Evolutionary conservation across 2,329 filamentous ascomycete species (phyloP), one percentile per base, ranked within the genome.

Genomic region (Alternaria ethzedia): DNA sequence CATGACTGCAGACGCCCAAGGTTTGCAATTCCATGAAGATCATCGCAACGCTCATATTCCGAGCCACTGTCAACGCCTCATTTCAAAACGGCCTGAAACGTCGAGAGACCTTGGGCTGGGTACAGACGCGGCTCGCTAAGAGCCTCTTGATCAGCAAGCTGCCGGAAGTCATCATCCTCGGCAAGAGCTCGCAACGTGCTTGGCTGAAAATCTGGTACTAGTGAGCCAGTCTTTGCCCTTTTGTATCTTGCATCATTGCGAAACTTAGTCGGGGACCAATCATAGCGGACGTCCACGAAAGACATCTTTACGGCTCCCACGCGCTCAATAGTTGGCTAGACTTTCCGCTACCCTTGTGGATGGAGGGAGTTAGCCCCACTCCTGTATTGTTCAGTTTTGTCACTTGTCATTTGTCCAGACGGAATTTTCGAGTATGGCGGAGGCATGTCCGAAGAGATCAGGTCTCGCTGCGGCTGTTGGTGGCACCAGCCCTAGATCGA

Each of bases 221-320:
- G 46, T 30, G 56, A 43, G 46, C 46, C 55, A 50, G 17, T 51
- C 46, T 44, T 51, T 51, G 57, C 54, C 41, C 13, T 47, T 41
- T 62, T 44, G 30, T 25, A 30, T 28, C 56, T 41, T 62, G 55
- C 41, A 57, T 58, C 41, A 21, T 17, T 54, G 47, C 59, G 50
- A 62, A 62, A 51, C 55, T 49, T 62, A 28, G 41, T 21, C 23
- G 26, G 41, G 56, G 28, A 43, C 49, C 59, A 62, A 47, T 62
- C 15, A 41, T 54, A 36, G 43, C 50, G 43, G 41, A 41, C 51
- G 23, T 49, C 55, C 25, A 32, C 26, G 28, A 62, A 59, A 52
- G 55, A 51, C 30, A 47, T 49, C 23, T 20, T 62, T 49, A 44
- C 25, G 44, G 44, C 15, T 54, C 58, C 30, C 43, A 43, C 32